A percentile compares a stretch with the other conserved stretches of the same genome.
phyloP scores from a whole-genome alignment of 805 yeast species.

The Saturnispora galanensis region DNA sequence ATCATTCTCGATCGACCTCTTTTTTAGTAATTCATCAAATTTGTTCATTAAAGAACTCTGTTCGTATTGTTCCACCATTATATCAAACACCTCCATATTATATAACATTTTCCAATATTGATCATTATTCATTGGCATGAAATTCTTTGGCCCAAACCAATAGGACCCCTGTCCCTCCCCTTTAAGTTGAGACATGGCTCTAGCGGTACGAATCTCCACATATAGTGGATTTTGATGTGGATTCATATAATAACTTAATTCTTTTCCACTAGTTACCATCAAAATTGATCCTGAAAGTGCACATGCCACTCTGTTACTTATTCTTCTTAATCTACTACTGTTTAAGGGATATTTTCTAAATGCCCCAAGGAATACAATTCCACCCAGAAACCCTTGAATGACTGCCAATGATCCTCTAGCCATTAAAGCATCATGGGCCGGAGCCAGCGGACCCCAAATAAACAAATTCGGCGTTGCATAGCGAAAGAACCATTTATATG shows the following conservation, averaged over 20 bases:
- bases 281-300: slow-evolving; percentile 15
- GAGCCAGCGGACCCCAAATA: slow-evolving; percentile 27
- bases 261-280: slow-evolving; percentile 12
- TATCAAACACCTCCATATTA: slow-evolving; percentile 13
- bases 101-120: slow-evolving; percentile 20
- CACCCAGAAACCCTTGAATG: slow-evolving; percentile 21
- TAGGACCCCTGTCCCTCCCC: slow-evolving; percentile 30
- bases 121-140: slow-evolving; percentile 34
- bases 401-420: slow-evolving; percentile 20
- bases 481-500: slow-evolving; percentile 19
- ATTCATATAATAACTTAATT: slow-evolving; percentile 10
- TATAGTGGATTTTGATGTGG: slow-evolving; percentile 20
- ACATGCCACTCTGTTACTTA: slow-evolving; percentile 8
- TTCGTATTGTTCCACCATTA: slow-evolving; percentile 16
- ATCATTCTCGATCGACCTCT: slow-evolving; percentile 2
- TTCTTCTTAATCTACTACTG: slow-evolving; percentile 6
- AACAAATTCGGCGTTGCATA: slow-evolving; percentile 22
- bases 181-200: slow-evolving; percentile 17
- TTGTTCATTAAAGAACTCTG: slow-evolving; percentile 11
- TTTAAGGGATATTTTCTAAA: slow-evolving; percentile 8
- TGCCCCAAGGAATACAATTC: slow-evolving; percentile 10
- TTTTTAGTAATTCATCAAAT: slow-evolving; percentile 5
- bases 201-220: slow-evolving; percentile 21
- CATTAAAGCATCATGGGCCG: slow-evolving; percentile 26
- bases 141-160: slow-evolving; percentile 43